Evolutionary conservation across 495 filamentous ascomycete species (phyloP).

Genomic region (Podospora anserina): DNA sequence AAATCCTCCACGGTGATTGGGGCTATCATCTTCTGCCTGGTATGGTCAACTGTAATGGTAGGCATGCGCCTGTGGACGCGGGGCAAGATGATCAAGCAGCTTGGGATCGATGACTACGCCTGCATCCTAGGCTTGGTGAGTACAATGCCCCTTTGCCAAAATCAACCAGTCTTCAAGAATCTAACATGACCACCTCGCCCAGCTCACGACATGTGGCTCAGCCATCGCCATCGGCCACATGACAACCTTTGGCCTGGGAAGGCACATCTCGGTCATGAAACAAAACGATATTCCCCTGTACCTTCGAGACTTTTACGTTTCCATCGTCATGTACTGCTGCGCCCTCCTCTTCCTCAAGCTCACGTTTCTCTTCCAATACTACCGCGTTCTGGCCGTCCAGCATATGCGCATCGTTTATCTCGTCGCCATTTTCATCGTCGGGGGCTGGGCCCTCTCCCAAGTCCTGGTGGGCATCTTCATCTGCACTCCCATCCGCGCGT

Average conservation of each 20-base stretch:
- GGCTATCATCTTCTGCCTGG: constrained; percentile 17
- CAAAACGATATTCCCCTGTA: constrained; percentile 23
- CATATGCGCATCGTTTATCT: constrained; percentile 26
- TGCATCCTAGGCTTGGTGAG: constrained; percentile 24
- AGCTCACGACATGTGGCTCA: constrained; percentile 18
- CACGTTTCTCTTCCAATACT: constrained; percentile 37
- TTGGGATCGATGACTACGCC: constrained; percentile 30
- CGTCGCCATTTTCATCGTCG: constrained; percentile 29
- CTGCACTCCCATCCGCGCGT: constrained; percentile 31
- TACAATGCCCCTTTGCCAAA: not conserved
- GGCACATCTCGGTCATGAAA: constrained; percentile 24
- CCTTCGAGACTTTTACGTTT: constrained; percentile 32
- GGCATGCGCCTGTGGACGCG: constrained; percentile 28
- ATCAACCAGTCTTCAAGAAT: not conserved
- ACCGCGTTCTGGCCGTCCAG: constrained; percentile 34
- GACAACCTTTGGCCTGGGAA: constrained; percentile 28
- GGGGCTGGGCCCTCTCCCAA: constrained; percentile 31
- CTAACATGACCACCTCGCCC: not conserved
- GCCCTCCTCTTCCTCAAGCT: constrained; percentile 31
- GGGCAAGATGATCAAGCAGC: constrained; percentile 21
- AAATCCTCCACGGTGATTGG: constrained; percentile 21
- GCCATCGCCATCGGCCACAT: constrained; percentile 27
- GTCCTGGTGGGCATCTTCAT: constrained; percentile 30
- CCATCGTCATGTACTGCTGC: constrained; percentile 36
- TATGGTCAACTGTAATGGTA: constrained; percentile 25